A percentile compares a stretch with the other conserved stretches of the same genome.
Conservation (phyloP, 176 grass and related monocot species). For the sorghum (Sorghum bicolor) region DNA sequence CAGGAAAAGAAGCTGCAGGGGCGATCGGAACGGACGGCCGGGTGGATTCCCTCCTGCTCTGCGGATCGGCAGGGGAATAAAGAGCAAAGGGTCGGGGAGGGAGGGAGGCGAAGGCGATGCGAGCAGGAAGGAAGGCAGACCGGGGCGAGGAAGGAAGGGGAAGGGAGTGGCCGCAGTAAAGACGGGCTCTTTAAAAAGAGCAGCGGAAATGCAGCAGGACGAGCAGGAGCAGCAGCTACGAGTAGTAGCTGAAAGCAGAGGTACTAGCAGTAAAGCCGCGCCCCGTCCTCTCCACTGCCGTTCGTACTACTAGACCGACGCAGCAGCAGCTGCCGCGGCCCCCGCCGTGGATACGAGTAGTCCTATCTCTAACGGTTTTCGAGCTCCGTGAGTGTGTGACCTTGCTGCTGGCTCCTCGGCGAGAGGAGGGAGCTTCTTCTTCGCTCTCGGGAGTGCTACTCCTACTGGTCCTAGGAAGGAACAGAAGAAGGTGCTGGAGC, state of each 20-base stretch:
- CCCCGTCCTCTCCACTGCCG: conserved; percentile 26
- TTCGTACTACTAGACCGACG: conserved; percentile 1
- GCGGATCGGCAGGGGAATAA: conserved; percentile 46
- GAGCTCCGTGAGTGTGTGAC: conserved; percentile 14
- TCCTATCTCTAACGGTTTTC: conserved; percentile 52
- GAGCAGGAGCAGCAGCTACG: background rate
- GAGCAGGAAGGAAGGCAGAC: background rate
- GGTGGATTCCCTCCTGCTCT: conserved; percentile 22
- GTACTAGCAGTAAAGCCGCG: conserved; percentile 35
- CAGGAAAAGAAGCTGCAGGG: background rate
- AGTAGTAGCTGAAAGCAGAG: conserved; percentile 22
- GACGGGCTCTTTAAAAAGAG: conserved; percentile 36
- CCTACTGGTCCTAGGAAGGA: background rate
- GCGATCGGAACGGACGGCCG: conserved; percentile 3
- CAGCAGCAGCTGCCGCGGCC: background rate
- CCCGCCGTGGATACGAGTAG: background rate
- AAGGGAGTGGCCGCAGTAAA: conserved; percentile 33
- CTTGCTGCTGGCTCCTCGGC: background rate
- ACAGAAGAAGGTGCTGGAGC: background rate
- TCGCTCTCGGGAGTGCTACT: background rate
- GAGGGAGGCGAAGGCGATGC: background rate
- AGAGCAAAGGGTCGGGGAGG: conserved; percentile 29
- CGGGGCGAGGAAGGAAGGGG: background rate
- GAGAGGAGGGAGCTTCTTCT: background rate
- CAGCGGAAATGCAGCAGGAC: conserved; percentile 30